Base-by-base conservation (phyloP, 495 filamentous ascomycete genomes). In the Neurospora sp. region DNA sequence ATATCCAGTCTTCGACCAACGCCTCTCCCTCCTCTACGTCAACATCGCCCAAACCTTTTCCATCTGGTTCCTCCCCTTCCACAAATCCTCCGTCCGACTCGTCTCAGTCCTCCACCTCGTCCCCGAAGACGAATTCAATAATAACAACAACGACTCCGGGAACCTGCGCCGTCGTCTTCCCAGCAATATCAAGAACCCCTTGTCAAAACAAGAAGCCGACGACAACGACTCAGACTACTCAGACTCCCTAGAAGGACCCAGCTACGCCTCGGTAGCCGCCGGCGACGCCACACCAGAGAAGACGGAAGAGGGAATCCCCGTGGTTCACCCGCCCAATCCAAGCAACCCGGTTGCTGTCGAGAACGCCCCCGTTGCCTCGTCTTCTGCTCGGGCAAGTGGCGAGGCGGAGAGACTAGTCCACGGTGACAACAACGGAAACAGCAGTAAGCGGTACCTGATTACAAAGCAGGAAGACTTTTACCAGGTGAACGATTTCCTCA, bases 401-500 rank as follows among this genome's bases (percentile, higher is more conserved):
- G 53, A 66, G 31, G 53, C 53, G 31, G 7, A 66, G 14, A 66
- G 12, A 66, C 12, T 9, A 18, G 53, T 40, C 5, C n/a, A 27
- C 53, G 53, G 71, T 40, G n/a, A 27, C 68, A 10, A 12, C 18
- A 37, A 14, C 11, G 68, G 40, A 31, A 41, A 31, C 22, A 40
- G 70, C 71, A 74, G 44, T 22, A 72, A 73, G 73, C 75, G 74
- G 18, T 95, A 93, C 81, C 90, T 89, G 76, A 94, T 97, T 76
- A 75, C 82, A 12, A 85, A 83, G 42, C 94, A 97, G 77, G 89
- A 96, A 73, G 94, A 97, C 76, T 81, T 94, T 22, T 97, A 97
- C 76, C 93, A 96, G 78, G 84, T 89, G 4, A 90, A 91, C 40
- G 90, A 97, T 76, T 91, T 92, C 75, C 81, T 96, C 66, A 91